A percentile compares a stretch with the other conserved stretches of the same genome.
Conservation (phyloP, 345 rosid genomes). For the Eutrema japonicum region DNA sequence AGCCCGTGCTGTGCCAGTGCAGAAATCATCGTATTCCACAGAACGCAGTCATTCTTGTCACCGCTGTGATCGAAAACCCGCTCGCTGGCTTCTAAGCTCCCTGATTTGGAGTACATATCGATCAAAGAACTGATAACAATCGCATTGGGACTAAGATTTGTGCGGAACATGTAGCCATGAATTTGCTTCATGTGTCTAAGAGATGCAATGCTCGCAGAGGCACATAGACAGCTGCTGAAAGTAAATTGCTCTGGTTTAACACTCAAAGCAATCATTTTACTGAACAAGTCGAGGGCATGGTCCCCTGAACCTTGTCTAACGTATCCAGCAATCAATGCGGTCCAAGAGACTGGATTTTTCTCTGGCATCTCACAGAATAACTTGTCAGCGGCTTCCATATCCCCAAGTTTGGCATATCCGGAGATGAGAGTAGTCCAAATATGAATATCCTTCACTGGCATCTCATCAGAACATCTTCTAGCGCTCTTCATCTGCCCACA, state of each 20-base stretch:
- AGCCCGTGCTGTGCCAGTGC: conserved; percentile 75
- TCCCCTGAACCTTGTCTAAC: conserved; percentile 61
- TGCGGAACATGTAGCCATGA: conserved; percentile 61
- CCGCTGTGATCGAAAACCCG: conserved; percentile 51
- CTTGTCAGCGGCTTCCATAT: conserved; percentile 62
- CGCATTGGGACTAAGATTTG: conserved; percentile 56
- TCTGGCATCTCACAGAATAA: conserved; percentile 67
- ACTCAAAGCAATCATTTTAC: conserved; percentile 54
- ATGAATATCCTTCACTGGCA: conserved; percentile 59
- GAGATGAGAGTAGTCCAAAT: conserved; percentile 81
- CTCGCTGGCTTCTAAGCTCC: conserved; percentile 53
- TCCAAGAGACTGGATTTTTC: conserved; percentile 73
- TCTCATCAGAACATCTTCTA: conserved; percentile 65
- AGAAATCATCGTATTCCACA: conserved; percentile 90
- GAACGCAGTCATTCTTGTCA: conserved; percentile 56
- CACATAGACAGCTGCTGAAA: conserved; percentile 77
- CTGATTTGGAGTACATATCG: conserved; percentile 88
- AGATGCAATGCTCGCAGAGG: conserved; percentile 70
- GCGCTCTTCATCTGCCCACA: conserved; percentile 66
- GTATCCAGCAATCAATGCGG: conserved; percentile 77
- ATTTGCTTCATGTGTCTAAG: conserved; percentile 72
- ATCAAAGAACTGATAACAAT: conserved; percentile 77
- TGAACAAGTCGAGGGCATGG: conserved; percentile 55
- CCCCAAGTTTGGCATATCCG: conserved; percentile 65
- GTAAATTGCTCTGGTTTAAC: conserved; percentile 75